A percentile compares a stretch with the other conserved stretches of the same genome.
phyloP scores from a whole-genome alignment of 2,329 filamentous ascomycete genomes.

The Beauveria sp. region DNA sequence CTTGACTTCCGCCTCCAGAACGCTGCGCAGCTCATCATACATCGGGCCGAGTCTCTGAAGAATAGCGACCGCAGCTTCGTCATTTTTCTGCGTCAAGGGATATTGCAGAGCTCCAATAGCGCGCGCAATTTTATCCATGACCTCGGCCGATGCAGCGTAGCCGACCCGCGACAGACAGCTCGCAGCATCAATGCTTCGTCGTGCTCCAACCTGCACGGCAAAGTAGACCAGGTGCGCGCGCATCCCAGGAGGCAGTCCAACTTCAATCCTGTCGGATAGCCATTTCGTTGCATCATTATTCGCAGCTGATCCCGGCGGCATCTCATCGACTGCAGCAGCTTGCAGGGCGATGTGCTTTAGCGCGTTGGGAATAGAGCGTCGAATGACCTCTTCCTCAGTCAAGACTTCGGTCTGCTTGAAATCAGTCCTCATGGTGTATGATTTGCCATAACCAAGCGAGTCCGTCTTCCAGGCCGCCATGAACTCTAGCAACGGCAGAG shows the following conservation, averaged over 20 bases:
- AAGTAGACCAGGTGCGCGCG: conserved; percentile 12
- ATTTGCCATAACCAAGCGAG: conserved; percentile 14
- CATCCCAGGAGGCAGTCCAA: not conserved
- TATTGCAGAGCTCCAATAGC: conserved; percentile 14
- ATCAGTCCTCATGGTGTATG: conserved; percentile 15
- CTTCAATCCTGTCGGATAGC: conserved; percentile 12
- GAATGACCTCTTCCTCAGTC: conserved; percentile 15
- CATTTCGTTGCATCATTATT: conserved; percentile 11
- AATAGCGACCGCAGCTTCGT: conserved; percentile 3
- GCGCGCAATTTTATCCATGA: conserved; percentile 12
- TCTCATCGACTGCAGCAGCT: not conserved
- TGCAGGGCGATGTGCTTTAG: conserved; percentile 10
- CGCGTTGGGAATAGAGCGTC: conserved; percentile 11
- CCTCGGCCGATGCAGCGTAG: not conserved
- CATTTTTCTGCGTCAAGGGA: conserved; percentile 11
- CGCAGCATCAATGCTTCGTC: conserved; percentile 14
- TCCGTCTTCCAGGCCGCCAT: conserved; percentile 14
- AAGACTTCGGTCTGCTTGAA: conserved; percentile 10
- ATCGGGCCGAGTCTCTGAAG: conserved; percentile 12
- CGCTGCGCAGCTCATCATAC: conserved; percentile 12
- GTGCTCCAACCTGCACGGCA: conserved; percentile 14
- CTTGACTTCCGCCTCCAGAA: conserved; percentile 1
- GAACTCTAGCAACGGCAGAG: conserved; percentile 13
- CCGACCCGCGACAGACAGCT: conserved; percentile 13
- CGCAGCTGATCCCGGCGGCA: conserved; percentile 13